Percentiles rank a stretch among this genome's conserved stretches.
These are phyloP conservation scores for Basidiobolus meristosporus DNA, from an alignment of 371 early-diverging fungal species.

Conservation along the genomic window DNA sequence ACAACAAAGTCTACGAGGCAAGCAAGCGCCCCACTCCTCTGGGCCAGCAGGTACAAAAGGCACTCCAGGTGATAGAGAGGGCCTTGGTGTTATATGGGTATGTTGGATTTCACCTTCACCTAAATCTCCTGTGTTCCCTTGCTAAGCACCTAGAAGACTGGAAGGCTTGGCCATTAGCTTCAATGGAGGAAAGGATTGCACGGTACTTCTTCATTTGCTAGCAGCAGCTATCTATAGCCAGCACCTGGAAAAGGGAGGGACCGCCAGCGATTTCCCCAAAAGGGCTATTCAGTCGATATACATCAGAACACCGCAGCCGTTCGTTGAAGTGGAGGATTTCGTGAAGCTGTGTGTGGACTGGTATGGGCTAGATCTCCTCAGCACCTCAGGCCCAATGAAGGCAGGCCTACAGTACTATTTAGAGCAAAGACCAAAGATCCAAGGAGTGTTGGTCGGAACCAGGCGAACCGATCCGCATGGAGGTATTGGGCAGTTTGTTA, in stretches of 20 bases:
- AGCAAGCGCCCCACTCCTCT: no score
- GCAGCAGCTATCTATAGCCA: slow-evolving; percentile 44
- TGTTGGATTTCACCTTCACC: no score
- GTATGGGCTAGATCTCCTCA: slow-evolving; percentile 43
- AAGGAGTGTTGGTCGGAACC: slow-evolving; percentile 80
- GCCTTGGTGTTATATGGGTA: no score
- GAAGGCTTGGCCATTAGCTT: slow-evolving; percentile 57
- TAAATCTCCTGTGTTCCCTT: no score
- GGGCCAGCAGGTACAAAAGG: no score
- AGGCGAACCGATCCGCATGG: slow-evolving; percentile 83
- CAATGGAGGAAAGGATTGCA: slow-evolving; percentile 97
- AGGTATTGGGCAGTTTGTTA: slow-evolving; percentile 15
- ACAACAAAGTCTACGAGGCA: no score
- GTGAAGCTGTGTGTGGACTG: slow-evolving; percentile 38
- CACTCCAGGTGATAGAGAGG: no score
- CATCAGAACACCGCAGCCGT: slow-evolving; percentile 54
- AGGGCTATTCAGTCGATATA: slow-evolving; percentile 50
- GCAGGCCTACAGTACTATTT: slow-evolving; percentile 50
- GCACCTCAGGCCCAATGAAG: slow-evolving; percentile 60
- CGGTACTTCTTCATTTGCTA: slow-evolving; percentile 71
- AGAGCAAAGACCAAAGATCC: slow-evolving; percentile 22
- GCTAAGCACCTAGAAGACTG: no score
- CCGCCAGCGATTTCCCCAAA: no score
- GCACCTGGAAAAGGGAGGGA: no score
- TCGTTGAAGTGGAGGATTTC: slow-evolving; percentile 77